Base-by-base conservation (phyloP, 2,329 filamentous ascomycete species). In the Scedosporium aurantiacum region DNA sequence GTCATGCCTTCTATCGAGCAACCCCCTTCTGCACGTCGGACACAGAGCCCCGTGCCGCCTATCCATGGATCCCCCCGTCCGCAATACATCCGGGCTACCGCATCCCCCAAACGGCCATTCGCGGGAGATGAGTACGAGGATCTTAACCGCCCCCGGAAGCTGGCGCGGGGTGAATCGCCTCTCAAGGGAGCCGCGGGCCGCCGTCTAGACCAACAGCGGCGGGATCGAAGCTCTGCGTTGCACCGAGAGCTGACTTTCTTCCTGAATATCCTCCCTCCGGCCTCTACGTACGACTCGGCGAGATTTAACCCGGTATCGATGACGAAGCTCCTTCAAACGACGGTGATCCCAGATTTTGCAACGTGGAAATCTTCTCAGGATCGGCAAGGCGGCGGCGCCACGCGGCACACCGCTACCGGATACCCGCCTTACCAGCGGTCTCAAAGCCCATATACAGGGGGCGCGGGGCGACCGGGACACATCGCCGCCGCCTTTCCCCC, bases 121-220 rank as follows among this genome's bases (percentile, higher is more conserved):
- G 82, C 81, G 2, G 66, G 72, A 10, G 89, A 92, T 63, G 91
- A 96, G 47, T 43, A 58, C 21, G 87, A 90, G 43, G 86, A 87
- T 63, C 76, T 81, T 43, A 85, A 85, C 66, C 87, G 89, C 21
- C 90, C 91, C 1, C 89, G 92, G 67, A 97, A 97, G 72, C 82
- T 97, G 59, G 83, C 87, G 57, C 86, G 95, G 54, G 92, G 88
- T n/a, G 91, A 90, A 62, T 97, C 93, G 4, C 94, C 95, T 0
- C 80, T 97, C 43, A 99, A 97, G 72, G 91, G 91, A 14, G 90
- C 90, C 1, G 91, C 93, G 43, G 90, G 91, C 27, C 87, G 92
- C 61, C 87, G 92, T 41, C 79, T 95, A 23, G 90, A 94, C 68
- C 89, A 94, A 70, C 86, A 90, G 70, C 82, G 84, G 59, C 79